A percentile compares a stretch with the other conserved stretches of the same genome.
phyloP scores from a whole-genome alignment of 2,329 filamentous ascomycete species.

The Lasiodiplodia theobromae region DNA sequence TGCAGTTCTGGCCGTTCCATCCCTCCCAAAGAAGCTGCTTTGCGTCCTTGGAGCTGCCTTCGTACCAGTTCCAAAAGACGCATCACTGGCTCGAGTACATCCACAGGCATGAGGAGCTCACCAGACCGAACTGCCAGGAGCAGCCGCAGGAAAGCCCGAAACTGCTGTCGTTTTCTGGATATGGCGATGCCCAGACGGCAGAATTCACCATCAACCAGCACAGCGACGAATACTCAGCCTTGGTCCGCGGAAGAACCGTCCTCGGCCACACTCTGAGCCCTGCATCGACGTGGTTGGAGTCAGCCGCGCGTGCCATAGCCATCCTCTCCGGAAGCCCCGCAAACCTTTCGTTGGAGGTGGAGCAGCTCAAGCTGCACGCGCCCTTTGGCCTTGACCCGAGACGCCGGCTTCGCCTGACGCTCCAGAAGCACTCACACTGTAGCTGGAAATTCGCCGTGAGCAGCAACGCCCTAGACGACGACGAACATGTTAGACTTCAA shows the following conservation, averaged over 20 bases:
- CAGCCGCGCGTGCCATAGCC: constrained; percentile 26
- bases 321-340: not conserved
- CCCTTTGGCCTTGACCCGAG: not conserved
- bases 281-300: constrained; percentile 36
- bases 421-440: not conserved
- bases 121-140: not conserved
- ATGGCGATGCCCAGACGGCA: not conserved
- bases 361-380: not conserved
- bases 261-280: constrained; percentile 33
- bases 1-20: constrained; percentile 3
- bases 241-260: constrained; percentile 35
- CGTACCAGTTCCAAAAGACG: constrained; percentile 30
- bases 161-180: not conserved
- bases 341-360: not conserved
- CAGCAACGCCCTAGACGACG: not conserved
- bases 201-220: constrained; percentile 32
- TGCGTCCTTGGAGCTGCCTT: constrained; percentile 1
- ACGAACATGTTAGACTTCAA: not conserved
- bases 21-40: not conserved
- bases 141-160: not conserved
- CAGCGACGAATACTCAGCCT: constrained; percentile 28
- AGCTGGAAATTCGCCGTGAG: constrained; percentile 13
- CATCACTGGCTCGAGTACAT: constrained; percentile 23
- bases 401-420: not conserved
- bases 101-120: not conserved